Evolutionary conservation across 768 basidiomycete genomes (phyloP).

Genomic region (Collybiopsis confluens): DNA sequence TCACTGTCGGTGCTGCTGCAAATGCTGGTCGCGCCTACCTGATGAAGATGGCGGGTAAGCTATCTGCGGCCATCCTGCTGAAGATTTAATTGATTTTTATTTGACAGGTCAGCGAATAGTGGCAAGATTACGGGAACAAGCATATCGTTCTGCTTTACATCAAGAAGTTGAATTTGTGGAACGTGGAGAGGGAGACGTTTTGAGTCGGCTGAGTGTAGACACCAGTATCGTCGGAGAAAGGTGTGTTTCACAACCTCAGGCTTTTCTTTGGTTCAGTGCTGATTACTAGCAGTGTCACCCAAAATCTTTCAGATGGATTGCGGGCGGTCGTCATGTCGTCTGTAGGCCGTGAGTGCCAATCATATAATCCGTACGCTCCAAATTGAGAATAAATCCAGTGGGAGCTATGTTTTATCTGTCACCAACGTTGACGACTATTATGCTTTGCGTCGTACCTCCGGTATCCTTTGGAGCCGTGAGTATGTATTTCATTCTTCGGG

Average conservation of each 20-base stretch:
- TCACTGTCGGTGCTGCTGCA: slow-evolving; percentile 82
- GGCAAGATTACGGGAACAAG: slow-evolving; percentile 75
- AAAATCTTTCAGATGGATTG: slow-evolving; percentile 75
- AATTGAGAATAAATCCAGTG: slow-evolving; percentile 39
- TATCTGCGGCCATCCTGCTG: neutral
- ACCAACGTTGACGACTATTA: slow-evolving; percentile 81
- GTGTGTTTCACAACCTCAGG: slow-evolving; percentile 33
- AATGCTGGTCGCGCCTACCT: slow-evolving; percentile 81
- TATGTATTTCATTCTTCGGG: neutral
- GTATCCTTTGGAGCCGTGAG: slow-evolving; percentile 77
- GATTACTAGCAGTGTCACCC: slow-evolving; percentile 51
- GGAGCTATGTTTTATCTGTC: slow-evolving; percentile 95
- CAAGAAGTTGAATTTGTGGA: slow-evolving; percentile 96
- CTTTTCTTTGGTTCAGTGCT: slow-evolving; percentile 2
- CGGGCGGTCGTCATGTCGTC: slow-evolving; percentile 88
- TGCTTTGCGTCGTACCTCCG: slow-evolving; percentile 90
- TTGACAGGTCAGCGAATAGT: slow-evolving; percentile 80
- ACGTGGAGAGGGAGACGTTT: slow-evolving; percentile 87
- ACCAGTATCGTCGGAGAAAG: slow-evolving; percentile 93
- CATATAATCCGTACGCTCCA: neutral
- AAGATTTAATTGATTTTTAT: neutral
- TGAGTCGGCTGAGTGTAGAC: slow-evolving; percentile 88
- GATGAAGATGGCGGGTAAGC: slow-evolving; percentile 79
- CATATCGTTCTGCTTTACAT: slow-evolving; percentile 76
- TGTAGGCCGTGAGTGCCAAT: slow-evolving; percentile 71